A percentile compares a stretch with the other conserved stretches of the same genome.
Evolutionary conservation across 495 filamentous ascomycete genomes (phyloP).

Genomic region (Trichoderma parareesei): DNA sequence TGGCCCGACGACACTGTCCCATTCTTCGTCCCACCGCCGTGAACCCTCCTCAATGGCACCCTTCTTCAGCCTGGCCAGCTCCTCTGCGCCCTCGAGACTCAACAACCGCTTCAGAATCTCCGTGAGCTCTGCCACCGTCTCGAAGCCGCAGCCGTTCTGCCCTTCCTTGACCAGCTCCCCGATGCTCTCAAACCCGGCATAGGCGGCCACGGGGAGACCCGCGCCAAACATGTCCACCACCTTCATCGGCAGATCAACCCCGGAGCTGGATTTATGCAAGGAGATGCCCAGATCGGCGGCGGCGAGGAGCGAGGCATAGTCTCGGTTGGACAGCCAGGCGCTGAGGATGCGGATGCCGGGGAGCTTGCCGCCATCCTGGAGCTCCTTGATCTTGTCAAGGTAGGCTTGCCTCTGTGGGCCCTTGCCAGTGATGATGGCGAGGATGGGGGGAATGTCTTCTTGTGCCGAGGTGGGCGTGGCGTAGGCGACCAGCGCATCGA

Average conservation of each 20-base stretch:
- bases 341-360: slow-evolving; percentile 63
- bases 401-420: slow-evolving; percentile 78
- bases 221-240: slow-evolving; percentile 98
- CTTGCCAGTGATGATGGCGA: slow-evolving; percentile 89
- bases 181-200: slow-evolving; percentile 75
- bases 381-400: slow-evolving; percentile 47
- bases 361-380: slow-evolving; percentile 53
- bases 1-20: slow-evolving; percentile 69
- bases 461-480: slow-evolving; percentile 25
- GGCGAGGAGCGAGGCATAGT: slow-evolving; percentile 82
- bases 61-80: slow-evolving; percentile 53
- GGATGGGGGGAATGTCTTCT: slow-evolving; percentile 38
- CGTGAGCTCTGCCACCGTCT: slow-evolving; percentile 52
- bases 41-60: slow-evolving; percentile 72
- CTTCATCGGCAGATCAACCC: slow-evolving; percentile 97
- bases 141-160: slow-evolving; percentile 78
- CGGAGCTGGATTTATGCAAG: slow-evolving; percentile 85
- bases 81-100: slow-evolving; percentile 28
- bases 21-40: slow-evolving; percentile 88
- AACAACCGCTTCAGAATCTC: slow-evolving; percentile 55
- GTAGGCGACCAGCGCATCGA: slow-evolving; percentile 74
- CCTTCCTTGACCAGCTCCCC: slow-evolving; percentile 77
- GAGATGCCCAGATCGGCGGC: slow-evolving; percentile 86
- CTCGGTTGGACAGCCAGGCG: slow-evolving; percentile 70
- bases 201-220: slow-evolving; percentile 84